A percentile compares a stretch with the other conserved stretches of the same genome.
phyloP scores from a whole-genome alignment of 768 basidiomycete genomes.

The Exidia glandulosa region DNA sequence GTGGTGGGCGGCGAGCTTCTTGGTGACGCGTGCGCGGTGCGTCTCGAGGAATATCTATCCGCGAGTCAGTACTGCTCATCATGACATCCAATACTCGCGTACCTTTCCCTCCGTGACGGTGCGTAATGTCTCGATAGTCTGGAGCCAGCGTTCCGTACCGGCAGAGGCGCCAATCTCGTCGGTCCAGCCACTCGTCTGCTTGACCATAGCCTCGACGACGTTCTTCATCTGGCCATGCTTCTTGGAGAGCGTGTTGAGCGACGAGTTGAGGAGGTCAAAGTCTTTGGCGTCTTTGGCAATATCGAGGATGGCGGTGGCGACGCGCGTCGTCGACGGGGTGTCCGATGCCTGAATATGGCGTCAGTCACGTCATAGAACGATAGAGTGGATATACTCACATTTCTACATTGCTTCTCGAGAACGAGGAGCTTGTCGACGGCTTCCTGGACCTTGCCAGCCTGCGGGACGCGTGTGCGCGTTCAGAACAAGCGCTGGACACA shows the following conservation, averaged over 20 bases:
- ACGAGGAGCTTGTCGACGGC: slow-evolving; percentile 80
- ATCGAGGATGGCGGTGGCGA: slow-evolving; percentile 63
- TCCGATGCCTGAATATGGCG: slow-evolving; percentile 65
- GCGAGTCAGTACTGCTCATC: background rate
- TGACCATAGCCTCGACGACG: slow-evolving; percentile 84
- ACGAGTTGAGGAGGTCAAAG: slow-evolving; percentile 58
- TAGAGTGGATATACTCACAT: slow-evolving; percentile 39
- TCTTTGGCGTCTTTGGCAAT: slow-evolving; percentile 65
- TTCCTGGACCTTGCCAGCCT: slow-evolving; percentile 77
- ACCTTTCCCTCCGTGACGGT: slow-evolving; percentile 96
- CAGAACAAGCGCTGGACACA: background rate
- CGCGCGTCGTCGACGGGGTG: slow-evolving; percentile 77
- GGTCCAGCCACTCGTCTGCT: slow-evolving; percentile 72
- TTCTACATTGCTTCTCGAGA: slow-evolving; percentile 94
- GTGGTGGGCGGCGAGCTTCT: slow-evolving; percentile 74
- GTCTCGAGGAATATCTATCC: slow-evolving; percentile 90
- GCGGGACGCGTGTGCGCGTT: slow-evolving; percentile 10
- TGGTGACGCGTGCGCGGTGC: slow-evolving; percentile 87
- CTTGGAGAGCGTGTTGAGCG: slow-evolving; percentile 65
- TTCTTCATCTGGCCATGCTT: slow-evolving; percentile 96
- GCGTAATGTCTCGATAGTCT: slow-evolving; percentile 80
- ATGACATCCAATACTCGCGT: slow-evolving; percentile 10
- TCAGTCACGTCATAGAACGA: background rate
- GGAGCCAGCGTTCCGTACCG: slow-evolving; percentile 70
- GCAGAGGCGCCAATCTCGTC: slow-evolving; percentile 58